phyloP scores from a whole-genome alignment of 2,329 filamentous ascomycete species.

The Colletotrichum euphorbiae region DNA sequence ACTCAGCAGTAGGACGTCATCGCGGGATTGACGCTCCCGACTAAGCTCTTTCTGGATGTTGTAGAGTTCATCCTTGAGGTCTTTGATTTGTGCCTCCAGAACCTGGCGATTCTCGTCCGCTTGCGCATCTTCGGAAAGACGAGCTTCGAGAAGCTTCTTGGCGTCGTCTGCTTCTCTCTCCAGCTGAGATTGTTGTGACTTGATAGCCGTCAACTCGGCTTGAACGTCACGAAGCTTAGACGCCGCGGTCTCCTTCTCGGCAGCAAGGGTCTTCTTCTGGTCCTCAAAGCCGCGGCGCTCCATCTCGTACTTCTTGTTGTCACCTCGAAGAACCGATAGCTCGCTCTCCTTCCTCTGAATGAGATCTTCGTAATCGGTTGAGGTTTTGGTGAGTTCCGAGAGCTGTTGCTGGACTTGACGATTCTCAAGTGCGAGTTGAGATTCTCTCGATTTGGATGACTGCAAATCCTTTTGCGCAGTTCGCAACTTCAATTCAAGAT shows the following conservation, averaged over 20 bases:
- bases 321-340: conserved; percentile 83
- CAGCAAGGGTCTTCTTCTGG: conserved; percentile 77
- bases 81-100: conserved; percentile 86
- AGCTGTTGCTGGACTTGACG: conserved; percentile 86
- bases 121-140: conserved; percentile 90
- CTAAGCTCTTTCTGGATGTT: conserved; percentile 89
- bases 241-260: conserved; percentile 84
- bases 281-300: conserved; percentile 83
- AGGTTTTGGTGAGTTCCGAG: conserved; percentile 87
- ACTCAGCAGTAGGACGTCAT: conserved; percentile 90
- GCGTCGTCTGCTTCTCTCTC: conserved; percentile 91
- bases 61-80: conserved; percentile 87
- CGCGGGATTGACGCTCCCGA: conserved; percentile 90
- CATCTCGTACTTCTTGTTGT: conserved; percentile 84
- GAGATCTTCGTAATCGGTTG: conserved; percentile 94
- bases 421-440: conserved; percentile 83
- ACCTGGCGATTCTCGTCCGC: conserved; percentile 84
- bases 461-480: conserved; percentile 84
- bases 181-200: conserved; percentile 83
- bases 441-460: conserved; percentile 77
- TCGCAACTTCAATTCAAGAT: conserved; percentile 86
- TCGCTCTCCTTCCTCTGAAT: conserved; percentile 96
- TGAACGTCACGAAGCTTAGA: conserved; percentile 84
- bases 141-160: conserved; percentile 85
- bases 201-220: conserved; percentile 88